Evolutionary conservation across 257 asterid species (phyloP), one percentile per base, ranked within the genome.

Genomic region (Solanum habrochaites): DNA sequence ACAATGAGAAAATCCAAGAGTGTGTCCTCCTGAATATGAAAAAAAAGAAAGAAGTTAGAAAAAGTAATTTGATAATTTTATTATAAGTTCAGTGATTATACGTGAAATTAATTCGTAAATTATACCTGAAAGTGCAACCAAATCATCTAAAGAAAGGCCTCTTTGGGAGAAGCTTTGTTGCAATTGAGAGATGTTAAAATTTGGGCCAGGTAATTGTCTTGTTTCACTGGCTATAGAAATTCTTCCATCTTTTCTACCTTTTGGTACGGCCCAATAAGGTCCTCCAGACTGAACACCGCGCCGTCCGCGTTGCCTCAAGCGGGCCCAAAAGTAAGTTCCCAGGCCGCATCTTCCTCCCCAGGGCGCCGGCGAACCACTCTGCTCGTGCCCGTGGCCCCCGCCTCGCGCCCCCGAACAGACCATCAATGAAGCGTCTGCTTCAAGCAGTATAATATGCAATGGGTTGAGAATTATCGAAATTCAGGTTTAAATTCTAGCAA

Each of bases 271-370:
- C 99, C 99, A 96, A 15, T 78, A 87, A 6, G 99, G 98, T 47
- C 99, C 98, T 64, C 97, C 98, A 20, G 98, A 94, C 98, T 96
- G 85, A 66, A n/a, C n/a, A n/a, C n/a, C n/a, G n/a, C n/a, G n/a
- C n/a, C n/a, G n/a, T n/a, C n/a, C n/a, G n/a, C n/a, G n/a, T n/a
- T n/a, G n/a, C n/a, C n/a, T n/a, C n/a, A n/a, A n/a, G n/a, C n/a
- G n/a, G n/a, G n/a, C n/a, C n/a, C n/a, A n/a, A n/a, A n/a, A n/a
- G n/a, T n/a, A n/a, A n/a, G n/a, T n/a, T n/a, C n/a, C n/a, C n/a
- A n/a, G n/a, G n/a, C n/a, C n/a, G n/a, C n/a, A n/a, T n/a, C n/a
- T n/a, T n/a, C n/a, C n/a, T n/a, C n/a, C n/a, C n/a, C n/a, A n/a
- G n/a, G n/a, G n/a, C n/a, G n/a, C n/a, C n/a, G n/a, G n/a, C n/a